These are phyloP conservation scores for Yamadazyma aaseri DNA, from an alignment of 1,139 yeast species.

Conservation along the genomic window DNA sequence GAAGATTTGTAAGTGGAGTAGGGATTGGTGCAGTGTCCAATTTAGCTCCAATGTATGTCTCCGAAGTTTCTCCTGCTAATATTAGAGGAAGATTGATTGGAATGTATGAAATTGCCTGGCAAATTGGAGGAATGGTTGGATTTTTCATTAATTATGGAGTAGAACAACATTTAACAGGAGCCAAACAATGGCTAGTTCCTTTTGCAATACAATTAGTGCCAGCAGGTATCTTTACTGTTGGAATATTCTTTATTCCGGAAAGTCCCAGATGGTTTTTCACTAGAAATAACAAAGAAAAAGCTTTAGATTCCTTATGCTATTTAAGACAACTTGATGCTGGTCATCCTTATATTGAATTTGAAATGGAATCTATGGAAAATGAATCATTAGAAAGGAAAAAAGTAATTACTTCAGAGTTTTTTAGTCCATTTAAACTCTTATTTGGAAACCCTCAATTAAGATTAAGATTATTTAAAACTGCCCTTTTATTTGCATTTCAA, in stretches of 20 bases:
- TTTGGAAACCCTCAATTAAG: constrained; percentile 21
- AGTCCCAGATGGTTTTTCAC: constrained; percentile 49
- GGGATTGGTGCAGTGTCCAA: constrained; percentile 38
- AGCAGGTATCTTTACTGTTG: constrained; percentile 39
- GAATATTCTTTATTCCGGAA: constrained; percentile 42
- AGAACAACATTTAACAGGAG: constrained; percentile 18
- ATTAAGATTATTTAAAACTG: constrained; percentile 27
- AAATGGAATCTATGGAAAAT: constrained; percentile 21
- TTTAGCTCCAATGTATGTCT: constrained; percentile 32
- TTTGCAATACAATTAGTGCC: constrained; percentile 43
- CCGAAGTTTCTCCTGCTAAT: constrained; percentile 30
- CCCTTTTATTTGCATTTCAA: constrained; percentile 32
- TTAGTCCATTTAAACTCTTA: constrained; percentile 27
- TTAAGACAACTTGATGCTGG: constrained; percentile 24
- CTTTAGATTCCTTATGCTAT: constrained; percentile 30
- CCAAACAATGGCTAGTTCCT: constrained; percentile 36
- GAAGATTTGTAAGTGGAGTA: constrained; percentile 34
- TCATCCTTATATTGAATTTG: constrained; percentile 27
- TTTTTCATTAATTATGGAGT: constrained; percentile 44
- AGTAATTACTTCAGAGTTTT: constrained; percentile 23
- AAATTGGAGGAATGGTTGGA: constrained; percentile 48
- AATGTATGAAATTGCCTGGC: constrained; percentile 50
- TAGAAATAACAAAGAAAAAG: constrained; percentile 33
- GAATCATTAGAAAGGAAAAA: constrained; percentile 23
- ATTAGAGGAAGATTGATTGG: constrained; percentile 44